Conservation (phyloP, 1,284 basidiomycete genomes). For the Ganoderma lingzhi region DNA sequence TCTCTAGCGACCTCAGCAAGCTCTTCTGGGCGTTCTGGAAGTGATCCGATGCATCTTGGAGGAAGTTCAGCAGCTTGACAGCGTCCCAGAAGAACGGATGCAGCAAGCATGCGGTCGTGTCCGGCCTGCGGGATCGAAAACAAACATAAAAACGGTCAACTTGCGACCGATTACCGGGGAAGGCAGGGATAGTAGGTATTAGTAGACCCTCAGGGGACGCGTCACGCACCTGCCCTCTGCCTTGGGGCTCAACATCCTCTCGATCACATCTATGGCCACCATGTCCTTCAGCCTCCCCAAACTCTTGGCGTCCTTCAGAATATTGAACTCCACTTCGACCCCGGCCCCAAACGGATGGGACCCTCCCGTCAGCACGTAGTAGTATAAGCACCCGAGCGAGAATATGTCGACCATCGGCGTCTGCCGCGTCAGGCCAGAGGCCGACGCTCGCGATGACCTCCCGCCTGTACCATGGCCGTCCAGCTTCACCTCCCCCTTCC, state of each 20-base stretch:
- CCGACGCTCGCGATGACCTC: slow-evolving; percentile 42
- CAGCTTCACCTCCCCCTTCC: slow-evolving; percentile 89
- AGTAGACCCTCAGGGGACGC: neutral
- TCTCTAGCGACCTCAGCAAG: slow-evolving; percentile 84
- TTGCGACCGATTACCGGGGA: too few relatives aligned
- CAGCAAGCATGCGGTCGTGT: slow-evolving; percentile 84
- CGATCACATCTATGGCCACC: slow-evolving; percentile 85
- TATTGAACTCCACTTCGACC: slow-evolving; percentile 92
- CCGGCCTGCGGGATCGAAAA: slow-evolving; percentile 66
- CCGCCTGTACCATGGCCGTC: slow-evolving; percentile 77
- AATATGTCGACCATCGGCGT: slow-evolving; percentile 97
- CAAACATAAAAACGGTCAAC: neutral
- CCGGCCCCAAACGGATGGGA: slow-evolving; percentile 91
- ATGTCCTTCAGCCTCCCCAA: slow-evolving; percentile 83
- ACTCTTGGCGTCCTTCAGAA: slow-evolving; percentile 80
- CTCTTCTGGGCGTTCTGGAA: slow-evolving; percentile 76
- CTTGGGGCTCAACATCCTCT: slow-evolving; percentile 78
- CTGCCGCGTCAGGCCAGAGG: slow-evolving; percentile 64
- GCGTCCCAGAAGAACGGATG: slow-evolving; percentile 99
- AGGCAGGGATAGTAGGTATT: neutral
- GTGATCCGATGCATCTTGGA: slow-evolving; percentile 96
- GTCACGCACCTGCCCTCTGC: slow-evolving; percentile 71
- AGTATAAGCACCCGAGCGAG: slow-evolving; percentile 92
- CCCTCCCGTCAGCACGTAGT: slow-evolving; percentile 89
- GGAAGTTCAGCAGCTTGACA: slow-evolving; percentile 85